Evolutionary conservation across 139 green algal genomes (phyloP), one percentile per base, ranked within the genome.

Genomic region (Choricystis sp.): DNA sequence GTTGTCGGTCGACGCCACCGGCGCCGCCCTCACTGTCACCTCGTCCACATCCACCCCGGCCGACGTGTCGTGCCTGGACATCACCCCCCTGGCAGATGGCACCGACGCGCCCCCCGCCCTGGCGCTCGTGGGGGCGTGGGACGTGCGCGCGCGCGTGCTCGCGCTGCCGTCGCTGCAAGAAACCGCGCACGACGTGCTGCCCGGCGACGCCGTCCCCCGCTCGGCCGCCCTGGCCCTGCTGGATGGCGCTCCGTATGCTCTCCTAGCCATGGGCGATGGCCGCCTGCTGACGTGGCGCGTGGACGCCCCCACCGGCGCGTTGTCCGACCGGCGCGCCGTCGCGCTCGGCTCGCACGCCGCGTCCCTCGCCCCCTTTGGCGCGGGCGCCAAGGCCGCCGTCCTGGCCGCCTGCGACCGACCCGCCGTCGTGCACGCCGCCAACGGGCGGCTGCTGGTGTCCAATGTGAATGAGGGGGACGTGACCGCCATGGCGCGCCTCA

Each of bases 401-500:
- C 97, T 98, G 84, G 92, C 92, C 19, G 86, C 85, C 26, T 84
- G 66, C 14, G 92, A 98, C 76, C 80, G 92, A 0, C 92, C 92
- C n/a, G 95, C 92, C 19, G 79, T 99, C 49, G 89, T 97, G 4
- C 92, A 98, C 75, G 75, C 63, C 31, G 71, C 69, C 74, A 94
- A 94, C 74, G 74, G 71, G 31, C 97, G 97, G 76, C 79, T 99
- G 28, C 68, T 98, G n/a, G 96, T 92, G 75, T 91, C 77, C 66
- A 96, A 95, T 70, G 81, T 99, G 9, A 99, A 99, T 71, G 81
- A 96, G 49, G 83, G 81, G 27, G 86, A 96, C 71, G 90, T 89
- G 19, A 83, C 73, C 28, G 79, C 81, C 75, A 84, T 96, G 70
- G 74, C 74, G 0, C 76, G 72, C 26, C 95, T 96, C 77, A 85